Evolutionary conservation across 1,284 basidiomycete species (phyloP).

Genomic region (Hymenochaete sp.): DNA sequence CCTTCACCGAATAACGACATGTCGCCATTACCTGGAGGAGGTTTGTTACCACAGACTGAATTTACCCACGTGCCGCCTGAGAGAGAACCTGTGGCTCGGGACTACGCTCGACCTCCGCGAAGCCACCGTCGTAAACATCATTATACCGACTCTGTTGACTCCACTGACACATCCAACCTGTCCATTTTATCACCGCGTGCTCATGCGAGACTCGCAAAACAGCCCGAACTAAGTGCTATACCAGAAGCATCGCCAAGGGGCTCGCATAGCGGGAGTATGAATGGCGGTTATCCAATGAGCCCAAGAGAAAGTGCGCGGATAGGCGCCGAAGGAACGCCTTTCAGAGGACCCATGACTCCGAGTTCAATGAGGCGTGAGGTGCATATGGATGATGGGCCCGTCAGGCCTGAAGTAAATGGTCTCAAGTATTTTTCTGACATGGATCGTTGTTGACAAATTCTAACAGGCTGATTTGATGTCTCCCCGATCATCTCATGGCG

Average conservation of each 20-base stretch:
- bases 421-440: not conserved
- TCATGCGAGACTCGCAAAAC: not conserved
- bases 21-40: conserved; percentile 4
- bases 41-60: conserved; percentile 1
- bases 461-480: conserved; percentile 7
- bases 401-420: conserved; percentile 7
- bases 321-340: not conserved
- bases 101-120: conserved; percentile 9
- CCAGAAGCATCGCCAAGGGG: conserved; percentile 11
- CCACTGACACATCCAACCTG: conserved; percentile 10
- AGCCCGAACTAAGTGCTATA: conserved; percentile 13
- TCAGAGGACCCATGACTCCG: not conserved
- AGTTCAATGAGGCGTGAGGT: not conserved
- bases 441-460: not conserved
- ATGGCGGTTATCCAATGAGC: too few relatives aligned
- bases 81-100: conserved; percentile 11
- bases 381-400: not conserved
- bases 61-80: not conserved
- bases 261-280: too few relatives aligned
- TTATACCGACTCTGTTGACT: conserved; percentile 13
- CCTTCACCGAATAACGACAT: conserved; percentile 26
- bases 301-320: not conserved
- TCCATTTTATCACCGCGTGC: conserved; percentile 14
- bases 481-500: too few relatives aligned
- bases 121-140: conserved; percentile 2